Conservation (phyloP, 495 filamentous ascomycete genomes). For the Sordaria brevicollis region DNA sequence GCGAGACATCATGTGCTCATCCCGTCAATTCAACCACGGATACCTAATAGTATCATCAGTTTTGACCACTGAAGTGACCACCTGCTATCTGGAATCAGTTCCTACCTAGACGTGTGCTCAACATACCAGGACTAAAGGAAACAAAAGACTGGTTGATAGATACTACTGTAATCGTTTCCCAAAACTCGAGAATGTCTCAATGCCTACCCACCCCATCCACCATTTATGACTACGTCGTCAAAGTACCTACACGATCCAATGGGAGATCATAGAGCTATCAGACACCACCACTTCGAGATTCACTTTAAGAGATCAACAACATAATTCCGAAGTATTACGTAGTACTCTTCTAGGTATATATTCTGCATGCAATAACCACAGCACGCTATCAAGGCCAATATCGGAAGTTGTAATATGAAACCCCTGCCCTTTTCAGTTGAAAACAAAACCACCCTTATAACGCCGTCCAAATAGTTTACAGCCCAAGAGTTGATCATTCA, state of each 20-base stretch:
- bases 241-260: neutral
- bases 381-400: neutral
- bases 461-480: neutral
- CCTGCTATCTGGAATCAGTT: neutral
- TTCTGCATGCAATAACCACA: neutral
- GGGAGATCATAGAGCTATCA: neutral
- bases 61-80: neutral
- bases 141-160: neutral
- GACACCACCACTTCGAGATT: neutral
- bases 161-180: neutral
- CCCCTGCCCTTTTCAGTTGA: neutral
- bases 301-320: neutral
- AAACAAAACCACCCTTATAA: neutral
- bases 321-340: too few species aligned
- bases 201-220: neutral
- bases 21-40: neutral
- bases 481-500: neutral
- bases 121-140: neutral
- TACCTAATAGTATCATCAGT: neutral
- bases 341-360: too few species aligned
- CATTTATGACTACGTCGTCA: neutral
- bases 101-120: neutral
- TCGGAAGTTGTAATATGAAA: neutral
- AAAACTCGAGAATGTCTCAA: neutral
- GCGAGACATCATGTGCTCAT: neutral